Conservation (phyloP, 805 yeast species). For the Candida caryicola region DNA sequence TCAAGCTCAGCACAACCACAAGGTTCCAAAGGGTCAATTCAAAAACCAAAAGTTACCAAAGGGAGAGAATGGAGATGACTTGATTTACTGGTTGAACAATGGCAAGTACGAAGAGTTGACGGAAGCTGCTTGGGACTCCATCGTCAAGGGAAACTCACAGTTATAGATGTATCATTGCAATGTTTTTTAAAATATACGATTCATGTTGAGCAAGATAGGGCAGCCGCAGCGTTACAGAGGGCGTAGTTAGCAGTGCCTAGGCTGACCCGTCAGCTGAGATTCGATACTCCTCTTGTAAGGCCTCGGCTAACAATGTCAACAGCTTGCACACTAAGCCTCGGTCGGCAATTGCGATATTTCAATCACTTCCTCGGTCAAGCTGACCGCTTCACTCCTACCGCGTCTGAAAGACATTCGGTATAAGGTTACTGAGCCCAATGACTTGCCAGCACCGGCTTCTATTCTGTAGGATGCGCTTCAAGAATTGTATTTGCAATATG, state of each 20-base stretch:
- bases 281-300: no score
- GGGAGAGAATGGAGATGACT: conserved; percentile 58
- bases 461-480: neutral
- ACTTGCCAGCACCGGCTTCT: no score
- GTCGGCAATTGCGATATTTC: no score
- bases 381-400: no score
- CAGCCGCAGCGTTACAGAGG: no score
- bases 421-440: no score
- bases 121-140: conserved; percentile 51
- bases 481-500: neutral
- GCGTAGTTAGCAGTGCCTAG: no score
- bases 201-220: neutral
- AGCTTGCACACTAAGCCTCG: no score
- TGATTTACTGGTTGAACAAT: conserved; percentile 66
- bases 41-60: conserved; percentile 68
- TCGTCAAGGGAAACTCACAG: conserved; percentile 38
- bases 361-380: no score
- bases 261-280: no score
- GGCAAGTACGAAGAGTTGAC: conserved; percentile 58
- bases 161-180: conserved; percentile 19
- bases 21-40: conserved; percentile 67
- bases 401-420: no score
- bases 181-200: neutral
- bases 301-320: no score
- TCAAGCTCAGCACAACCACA: conserved; percentile 75